Percentiles rank a stretch among this genome's conserved stretches.
Evolutionary conservation across 306 rosid genomes (phyloP).

Genomic region (Vicia sativa): DNA sequence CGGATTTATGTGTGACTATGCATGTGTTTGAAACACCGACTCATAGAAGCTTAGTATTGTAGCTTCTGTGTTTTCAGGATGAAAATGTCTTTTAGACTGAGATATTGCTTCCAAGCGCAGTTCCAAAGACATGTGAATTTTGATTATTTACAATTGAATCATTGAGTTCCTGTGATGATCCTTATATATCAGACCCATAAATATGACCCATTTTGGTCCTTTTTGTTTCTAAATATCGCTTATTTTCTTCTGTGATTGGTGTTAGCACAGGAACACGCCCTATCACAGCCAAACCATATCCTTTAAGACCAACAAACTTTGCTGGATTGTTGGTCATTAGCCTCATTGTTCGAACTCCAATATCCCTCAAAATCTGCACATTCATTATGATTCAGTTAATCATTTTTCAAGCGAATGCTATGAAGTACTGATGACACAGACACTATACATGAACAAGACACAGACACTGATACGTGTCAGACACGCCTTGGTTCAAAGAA

Average conservation of each 20-base stretch:
- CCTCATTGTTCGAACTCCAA: conserved; percentile 78
- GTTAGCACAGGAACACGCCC: conserved; percentile 85
- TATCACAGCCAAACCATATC: conserved; percentile 80
- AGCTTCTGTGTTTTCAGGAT: background rate
- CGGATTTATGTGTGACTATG: background rate
- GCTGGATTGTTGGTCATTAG: conserved; percentile 91
- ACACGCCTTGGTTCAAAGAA: background rate
- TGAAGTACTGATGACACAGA: too few relatives aligned
- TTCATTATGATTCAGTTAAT: background rate
- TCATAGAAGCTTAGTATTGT: background rate
- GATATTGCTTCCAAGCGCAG: background rate
- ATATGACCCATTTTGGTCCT: conserved; percentile 91
- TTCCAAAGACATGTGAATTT: background rate
- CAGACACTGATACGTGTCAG: background rate
- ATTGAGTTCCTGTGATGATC: conserved; percentile 45
- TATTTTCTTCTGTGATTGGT: conserved; percentile 77
- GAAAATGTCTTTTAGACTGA: background rate
- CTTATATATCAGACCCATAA: conserved; percentile 74
- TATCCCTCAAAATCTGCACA: conserved; percentile 69
- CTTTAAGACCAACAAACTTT: conserved; percentile 74
- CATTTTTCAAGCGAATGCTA: too few relatives aligned
- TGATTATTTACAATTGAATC: conserved; percentile 42
- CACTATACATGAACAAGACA: too few relatives aligned
- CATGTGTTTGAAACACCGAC: background rate
- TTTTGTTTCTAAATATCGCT: conserved; percentile 73